These are phyloP conservation scores for Globisporangium viniferum DNA, from an alignment of 352 stramenopile genomes.

Conservation along the genomic window DNA sequence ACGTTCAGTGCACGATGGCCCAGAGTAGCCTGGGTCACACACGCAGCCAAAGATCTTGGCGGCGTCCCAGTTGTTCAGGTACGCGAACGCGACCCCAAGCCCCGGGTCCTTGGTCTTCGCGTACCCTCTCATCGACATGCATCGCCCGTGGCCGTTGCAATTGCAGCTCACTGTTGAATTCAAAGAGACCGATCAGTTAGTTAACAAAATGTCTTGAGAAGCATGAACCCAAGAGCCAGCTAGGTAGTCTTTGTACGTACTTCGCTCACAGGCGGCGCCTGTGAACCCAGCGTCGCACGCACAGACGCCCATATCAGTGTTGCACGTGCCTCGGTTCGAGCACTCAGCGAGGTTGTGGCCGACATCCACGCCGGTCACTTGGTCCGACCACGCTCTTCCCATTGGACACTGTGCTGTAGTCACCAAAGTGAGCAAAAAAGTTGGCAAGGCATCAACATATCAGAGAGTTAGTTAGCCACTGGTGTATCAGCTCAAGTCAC, in stretches of 20 bases:
- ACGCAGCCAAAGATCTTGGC: slow-evolving; percentile 83
- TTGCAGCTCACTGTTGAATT: slow-evolving; percentile 49
- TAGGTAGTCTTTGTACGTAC: slow-evolving; percentile 24
- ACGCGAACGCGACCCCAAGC: slow-evolving; percentile 39
- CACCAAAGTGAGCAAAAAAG: no score
- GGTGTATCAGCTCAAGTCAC: no score
- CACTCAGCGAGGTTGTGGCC: slow-evolving; percentile 88
- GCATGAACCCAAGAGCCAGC: not conserved
- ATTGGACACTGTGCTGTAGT: slow-evolving; percentile 42
- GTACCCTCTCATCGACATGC: slow-evolving; percentile 65
- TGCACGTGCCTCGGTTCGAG: slow-evolving; percentile 78
- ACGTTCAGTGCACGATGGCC: slow-evolving; percentile 69
- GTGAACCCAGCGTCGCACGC: slow-evolving; percentile 70
- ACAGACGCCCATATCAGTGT: slow-evolving; percentile 57
- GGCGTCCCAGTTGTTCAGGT: slow-evolving; percentile 79
- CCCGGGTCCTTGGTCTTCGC: slow-evolving; percentile 62
- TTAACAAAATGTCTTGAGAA: no score
- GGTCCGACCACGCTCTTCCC: slow-evolving; percentile 68
- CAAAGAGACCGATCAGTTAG: no score
- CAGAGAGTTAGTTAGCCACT: no score
- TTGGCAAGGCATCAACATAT: no score
- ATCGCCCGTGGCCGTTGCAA: slow-evolving; percentile 81
- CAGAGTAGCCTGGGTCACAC: slow-evolving; percentile 78
- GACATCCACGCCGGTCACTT: slow-evolving; percentile 43
- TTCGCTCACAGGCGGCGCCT: slow-evolving; percentile 72